Evolutionary conservation across 1,139 yeast species (phyloP), one percentile per base, ranked within the genome.

Genomic region (Yamadazyma jaroonii): DNA sequence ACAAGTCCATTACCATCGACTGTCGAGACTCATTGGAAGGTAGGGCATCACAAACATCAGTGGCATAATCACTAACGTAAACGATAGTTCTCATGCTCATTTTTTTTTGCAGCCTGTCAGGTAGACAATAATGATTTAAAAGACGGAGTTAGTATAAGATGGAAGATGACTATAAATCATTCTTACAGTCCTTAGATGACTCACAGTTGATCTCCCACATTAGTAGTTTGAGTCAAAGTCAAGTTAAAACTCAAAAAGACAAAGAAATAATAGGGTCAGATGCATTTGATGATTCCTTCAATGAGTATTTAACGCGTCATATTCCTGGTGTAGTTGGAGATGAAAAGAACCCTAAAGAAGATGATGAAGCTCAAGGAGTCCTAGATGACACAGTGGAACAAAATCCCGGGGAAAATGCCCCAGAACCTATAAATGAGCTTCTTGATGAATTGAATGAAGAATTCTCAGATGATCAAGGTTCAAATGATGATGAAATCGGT

Each of bases 1-100:
- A 62, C 37, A 79, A 54, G 1, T 67, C 56, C 26, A 61, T 55
- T 0, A 77, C 73, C 15, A 77, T 54, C 3, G 74, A 59, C 9
- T 77, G 76, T 9, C 86, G 57, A 1, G 72, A 77, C 9, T 52
- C 52, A 46, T 79, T 79, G 0, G 83, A 64, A 0, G 84, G 84
- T 3, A 79, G 57, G 23, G 59, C 46, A 42, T 79, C 82, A 14
- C 62, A 50, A 5, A 71, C 44, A 6, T 47, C 38, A 0, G 69
- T 48, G 9, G 50, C 46, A 9, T 37, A 35, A 9, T 42, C 49
- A 13, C 57, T 10, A 3, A 21, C 52, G 9, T 26, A 25, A 3
- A 36, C 20, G 20, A 17, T 17, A 17, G 20, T 17, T 17, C 20
- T 4, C 20, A 17, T 17, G 6, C 20, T 4, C 20, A 17, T 6